Evolutionary conservation across 345 rosid genomes (phyloP), one percentile per base, ranked within the genome.

Genomic region (Combretum micranthum): DNA sequence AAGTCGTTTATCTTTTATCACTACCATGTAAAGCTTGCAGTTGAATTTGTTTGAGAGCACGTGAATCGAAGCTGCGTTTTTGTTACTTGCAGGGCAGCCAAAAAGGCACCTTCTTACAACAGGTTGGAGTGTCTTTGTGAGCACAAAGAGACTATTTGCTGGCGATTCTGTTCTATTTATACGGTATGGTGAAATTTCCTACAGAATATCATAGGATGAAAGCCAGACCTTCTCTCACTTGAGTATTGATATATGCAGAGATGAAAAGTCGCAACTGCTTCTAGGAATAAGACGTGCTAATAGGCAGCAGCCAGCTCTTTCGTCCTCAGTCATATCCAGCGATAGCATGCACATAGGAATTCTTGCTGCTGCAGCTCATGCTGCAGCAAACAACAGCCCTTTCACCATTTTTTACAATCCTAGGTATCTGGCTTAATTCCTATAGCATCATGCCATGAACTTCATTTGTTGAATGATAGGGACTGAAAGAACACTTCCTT

Each of bases 321-420:
- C 99, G 39, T 93, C 99, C 6, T 93, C 97, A 39, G 94, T 93
- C 57, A 80, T 93, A 74, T 87, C 97, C 44, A 93, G 99, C 53
- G 99, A 93, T 55, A 93, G 99, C 73, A 93, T 93, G 99, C 99
- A 93, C 59, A 93, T 93, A 13, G 99, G 99, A 55, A 82, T 93
- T 66, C 99, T 93, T 65, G 99, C 97, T 54, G 99, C 97, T 55
- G 99, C 97, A 25, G 97, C 99, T 75, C 99, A 93, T 76, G 99
- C 99, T 13, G 95, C 92, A 42, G 90, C 96, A 23, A 93, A 93
- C 59, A 80, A 75, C 66, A 93, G 97, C 57, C 97, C 96, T 4
- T 93, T 93, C 63, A 87, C 86, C 49, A 75, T 93, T 59, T 93
- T 93, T 61, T 93, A 82, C 70, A 93, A 93, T 76, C 99, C 99